Conservation (phyloP, 1,284 basidiomycete species). For the Phellinidium pouzarii region DNA sequence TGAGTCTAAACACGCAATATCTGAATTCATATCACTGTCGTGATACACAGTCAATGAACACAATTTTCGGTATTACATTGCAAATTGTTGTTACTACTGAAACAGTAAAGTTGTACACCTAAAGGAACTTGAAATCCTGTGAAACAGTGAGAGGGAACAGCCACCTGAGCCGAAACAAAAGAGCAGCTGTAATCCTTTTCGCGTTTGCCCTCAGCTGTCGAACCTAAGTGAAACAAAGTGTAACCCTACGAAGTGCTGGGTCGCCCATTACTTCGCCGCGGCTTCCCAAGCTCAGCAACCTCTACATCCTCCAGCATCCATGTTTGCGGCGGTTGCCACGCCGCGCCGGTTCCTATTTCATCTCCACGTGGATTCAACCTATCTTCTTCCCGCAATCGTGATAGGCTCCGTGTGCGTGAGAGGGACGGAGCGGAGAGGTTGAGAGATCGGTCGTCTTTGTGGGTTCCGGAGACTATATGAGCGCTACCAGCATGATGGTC, state of each 20-base stretch:
- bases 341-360: not conserved
- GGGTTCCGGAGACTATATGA: not conserved
- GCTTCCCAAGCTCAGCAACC: slow-evolving; percentile 9
- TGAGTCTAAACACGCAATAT: no score
- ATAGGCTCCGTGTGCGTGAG: not conserved
- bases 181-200: no score
- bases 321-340: slow-evolving; percentile 10
- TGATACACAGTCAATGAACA: no score
- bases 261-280: slow-evolving; percentile 5
- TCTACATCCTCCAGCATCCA: slow-evolving; percentile 13
- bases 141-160: no score
- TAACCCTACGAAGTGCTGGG: slow-evolving; percentile 4
- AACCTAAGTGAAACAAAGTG: not conserved
- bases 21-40: no score
- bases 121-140: no score
- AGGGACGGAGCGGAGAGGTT: not conserved
- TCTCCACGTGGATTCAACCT: not conserved
- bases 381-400: slow-evolving; percentile 1
- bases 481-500: not conserved
- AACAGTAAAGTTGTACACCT: no score
- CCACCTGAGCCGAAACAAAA: no score
- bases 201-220: no score
- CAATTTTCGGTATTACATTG: no score
- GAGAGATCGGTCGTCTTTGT: not conserved
- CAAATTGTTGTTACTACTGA: no score